Evolutionary conservation across 2,329 filamentous ascomycete species (phyloP), one percentile per base, ranked within the genome.

Genomic region (Aspergillus jensenii): DNA sequence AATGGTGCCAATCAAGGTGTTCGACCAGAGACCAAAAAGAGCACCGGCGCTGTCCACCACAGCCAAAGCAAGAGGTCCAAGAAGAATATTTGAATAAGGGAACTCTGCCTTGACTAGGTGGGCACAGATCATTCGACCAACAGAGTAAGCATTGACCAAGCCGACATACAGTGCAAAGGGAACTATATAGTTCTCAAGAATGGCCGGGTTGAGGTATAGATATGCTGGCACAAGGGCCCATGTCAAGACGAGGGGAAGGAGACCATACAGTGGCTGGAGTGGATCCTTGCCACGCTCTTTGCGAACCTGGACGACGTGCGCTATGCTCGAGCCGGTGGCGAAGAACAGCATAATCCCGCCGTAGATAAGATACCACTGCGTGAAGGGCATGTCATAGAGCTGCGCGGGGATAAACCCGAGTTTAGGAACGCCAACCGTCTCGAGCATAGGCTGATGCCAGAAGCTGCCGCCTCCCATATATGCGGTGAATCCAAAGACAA

Each of bases 41-140:
- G 92, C 90, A 0, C 91, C 93, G 1, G 91, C 71, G 17, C 89
- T 90, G 76, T 99, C 95, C 60, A 90, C 69, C 17, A 96, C 89
- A 57, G 88, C 93, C 65, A 87, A 87, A 31, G 86, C 83, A 21
- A 99, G 82, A 0, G 93, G 93, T 21, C 93, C 74, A 43, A 88
- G 83, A 48, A 98, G 81, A 17, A 97, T 85, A 75, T 98, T 98
- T 76, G 87, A 87, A 81, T 93, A 96, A 6, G 95, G 95, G 79
- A 97, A 99, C 12, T 84, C 83, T 43, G 90, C 84, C 76, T 93
- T 90, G 59, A 93, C 91, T 19, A 99, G 82, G 76, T 99, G 95
- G 0, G 93, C 93, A 44, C 91, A 91, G 76, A 98, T 98, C 80
- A 98, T 97, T 74, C 93, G 90, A 6, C 93, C 93, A 57, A 98